A percentile compares a stretch with the other conserved stretches of the same genome.
Evolutionary conservation across 768 basidiomycete species (phyloP).

Genomic region (Sistotremastrum suecicum): DNA sequence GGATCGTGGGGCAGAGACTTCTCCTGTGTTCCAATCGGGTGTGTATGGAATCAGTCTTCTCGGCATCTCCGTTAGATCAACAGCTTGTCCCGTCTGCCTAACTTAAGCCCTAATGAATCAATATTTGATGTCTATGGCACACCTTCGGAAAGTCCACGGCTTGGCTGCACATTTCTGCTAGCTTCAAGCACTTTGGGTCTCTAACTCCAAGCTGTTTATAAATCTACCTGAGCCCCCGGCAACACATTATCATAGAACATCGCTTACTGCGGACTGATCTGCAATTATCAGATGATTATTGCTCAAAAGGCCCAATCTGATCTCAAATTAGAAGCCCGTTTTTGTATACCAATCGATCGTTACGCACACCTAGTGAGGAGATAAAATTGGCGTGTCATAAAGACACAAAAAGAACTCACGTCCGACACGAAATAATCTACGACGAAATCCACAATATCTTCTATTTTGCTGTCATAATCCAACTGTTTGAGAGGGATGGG

Average conservation of each 20-base stretch:
- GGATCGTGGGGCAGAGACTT: slow-evolving; percentile 19
- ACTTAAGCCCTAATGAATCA: neutral
- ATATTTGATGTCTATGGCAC: slow-evolving; percentile 27
- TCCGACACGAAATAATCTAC: slow-evolving; percentile 79
- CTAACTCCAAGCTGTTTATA: slow-evolving; percentile 39
- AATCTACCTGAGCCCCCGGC: neutral
- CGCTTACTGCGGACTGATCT: slow-evolving; percentile 59
- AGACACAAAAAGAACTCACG: slow-evolving; percentile 7
- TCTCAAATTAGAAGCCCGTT: too few species aligned
- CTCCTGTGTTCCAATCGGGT: slow-evolving; percentile 67
- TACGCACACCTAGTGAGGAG: neutral
- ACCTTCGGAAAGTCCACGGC: slow-evolving; percentile 74
- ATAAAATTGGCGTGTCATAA: neutral
- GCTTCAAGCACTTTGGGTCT: slow-evolving; percentile 38
- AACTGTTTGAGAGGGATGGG: slow-evolving; percentile 9
- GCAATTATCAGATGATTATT: slow-evolving; percentile 57
- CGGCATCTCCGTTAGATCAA: slow-evolving; percentile 23
- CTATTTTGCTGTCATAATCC: slow-evolving; percentile 32
- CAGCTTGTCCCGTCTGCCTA: neutral
- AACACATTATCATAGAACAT: neutral
- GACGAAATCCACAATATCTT: slow-evolving; percentile 69
- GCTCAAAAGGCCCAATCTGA: slow-evolving; percentile 47
- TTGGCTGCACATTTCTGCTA: slow-evolving; percentile 48
- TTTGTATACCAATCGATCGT: too few species aligned
- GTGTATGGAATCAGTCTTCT: slow-evolving; percentile 45